These are phyloP conservation scores for Heliophila coronopifolia DNA, from an alignment of 441 rosid genomes.

Conservation along the genomic window DNA sequence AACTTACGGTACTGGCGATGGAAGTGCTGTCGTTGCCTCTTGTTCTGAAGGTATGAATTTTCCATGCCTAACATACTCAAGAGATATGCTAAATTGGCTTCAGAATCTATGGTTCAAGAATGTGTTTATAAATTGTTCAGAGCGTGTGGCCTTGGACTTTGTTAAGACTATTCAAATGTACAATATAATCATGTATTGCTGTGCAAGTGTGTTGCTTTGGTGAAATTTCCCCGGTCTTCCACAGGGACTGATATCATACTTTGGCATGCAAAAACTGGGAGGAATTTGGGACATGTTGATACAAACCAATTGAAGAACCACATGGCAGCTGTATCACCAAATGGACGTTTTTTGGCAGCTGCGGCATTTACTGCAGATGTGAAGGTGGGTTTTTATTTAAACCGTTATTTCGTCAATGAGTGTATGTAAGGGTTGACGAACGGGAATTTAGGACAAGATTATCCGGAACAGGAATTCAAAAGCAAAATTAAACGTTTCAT, in stretches of 20 bases:
- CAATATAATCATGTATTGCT: not conserved
- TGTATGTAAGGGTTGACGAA: too few relatives aligned
- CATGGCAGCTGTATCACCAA: constrained; percentile 86
- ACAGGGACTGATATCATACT: constrained; percentile 86
- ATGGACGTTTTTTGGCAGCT: constrained; percentile 96
- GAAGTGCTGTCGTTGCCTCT: constrained; percentile 74
- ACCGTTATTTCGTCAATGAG: not conserved
- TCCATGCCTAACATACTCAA: not conserved
- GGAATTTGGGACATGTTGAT: constrained; percentile 47
- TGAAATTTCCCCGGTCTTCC: constrained; percentile 4
- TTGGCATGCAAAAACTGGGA: constrained; percentile 94
- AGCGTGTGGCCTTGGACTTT: constrained; percentile 5
- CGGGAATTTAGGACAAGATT: too few relatives aligned
- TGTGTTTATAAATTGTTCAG: not conserved
- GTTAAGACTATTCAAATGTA: not conserved
- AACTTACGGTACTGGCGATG: constrained; percentile 81
- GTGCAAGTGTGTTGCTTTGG: not conserved
- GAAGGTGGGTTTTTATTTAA: constrained; percentile 37
- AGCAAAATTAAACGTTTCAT: too few relatives aligned
- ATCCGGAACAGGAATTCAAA: too few relatives aligned
- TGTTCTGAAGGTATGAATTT: constrained; percentile 79
- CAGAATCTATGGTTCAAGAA: not conserved
- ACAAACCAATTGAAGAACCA: constrained; percentile 92
- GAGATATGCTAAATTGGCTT: not conserved
- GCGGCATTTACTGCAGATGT: constrained; percentile 99